These are phyloP conservation scores for Ophiostoma quercus DNA, from an alignment of 2,329 filamentous ascomycete species.

Conservation along the genomic window DNA sequence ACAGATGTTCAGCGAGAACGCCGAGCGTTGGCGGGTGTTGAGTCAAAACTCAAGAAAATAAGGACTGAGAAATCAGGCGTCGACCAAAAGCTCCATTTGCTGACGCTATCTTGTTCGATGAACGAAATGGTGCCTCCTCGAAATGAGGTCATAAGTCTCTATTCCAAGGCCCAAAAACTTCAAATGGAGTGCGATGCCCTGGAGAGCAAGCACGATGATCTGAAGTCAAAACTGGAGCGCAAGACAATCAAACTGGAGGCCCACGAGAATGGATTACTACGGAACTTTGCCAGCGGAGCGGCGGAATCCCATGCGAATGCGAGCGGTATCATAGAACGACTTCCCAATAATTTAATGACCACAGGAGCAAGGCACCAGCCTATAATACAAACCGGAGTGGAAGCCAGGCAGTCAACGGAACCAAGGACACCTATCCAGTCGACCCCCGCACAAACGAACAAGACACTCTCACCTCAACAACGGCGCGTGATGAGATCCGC, in stretches of 20 bases:
- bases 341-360: neutral
- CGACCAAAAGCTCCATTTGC: neutral
- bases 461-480: neutral
- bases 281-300: neutral
- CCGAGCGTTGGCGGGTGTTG: neutral
- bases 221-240: slow-evolving; percentile 25
- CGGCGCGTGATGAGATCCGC: neutral
- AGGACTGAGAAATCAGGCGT: neutral
- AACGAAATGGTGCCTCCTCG: neutral
- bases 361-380: neutral
- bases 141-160: neutral
- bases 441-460: neutral
- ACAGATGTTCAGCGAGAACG: neutral
- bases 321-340: slow-evolving; percentile 29
- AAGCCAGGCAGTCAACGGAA: neutral
- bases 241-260: neutral
- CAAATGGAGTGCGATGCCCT: slow-evolving; percentile 25
- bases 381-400: neutral
- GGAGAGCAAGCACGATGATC: slow-evolving; percentile 34
- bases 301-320: slow-evolving; percentile 14
- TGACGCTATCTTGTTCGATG: neutral
- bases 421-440: neutral
- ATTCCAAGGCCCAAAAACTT: neutral
- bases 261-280: neutral
- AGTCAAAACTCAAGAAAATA: neutral